A percentile compares a stretch with the other conserved stretches of the same genome.
Conservation (phyloP, 768 basidiomycete species). For the Suillus weaverae region DNA sequence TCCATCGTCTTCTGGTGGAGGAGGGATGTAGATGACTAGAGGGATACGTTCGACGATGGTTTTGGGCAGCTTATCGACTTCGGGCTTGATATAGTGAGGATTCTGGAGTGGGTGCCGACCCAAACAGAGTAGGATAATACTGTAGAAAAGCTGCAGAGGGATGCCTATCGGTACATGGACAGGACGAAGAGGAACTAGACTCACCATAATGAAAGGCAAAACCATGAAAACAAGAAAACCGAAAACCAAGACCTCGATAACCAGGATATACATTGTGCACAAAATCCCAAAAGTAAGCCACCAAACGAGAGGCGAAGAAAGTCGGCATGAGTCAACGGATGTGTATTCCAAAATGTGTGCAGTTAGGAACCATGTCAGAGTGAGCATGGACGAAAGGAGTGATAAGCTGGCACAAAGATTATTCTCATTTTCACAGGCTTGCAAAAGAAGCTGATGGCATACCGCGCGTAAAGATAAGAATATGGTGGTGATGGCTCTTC, state of each 20-base stretch:
- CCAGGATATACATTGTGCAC: slow-evolving; percentile 76
- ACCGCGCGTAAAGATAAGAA: slow-evolving; percentile 31
- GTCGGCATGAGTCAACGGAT: slow-evolving; percentile 70
- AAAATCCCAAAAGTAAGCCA: slow-evolving; percentile 83
- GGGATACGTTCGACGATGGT: slow-evolving; percentile 77
- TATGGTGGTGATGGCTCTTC: slow-evolving; percentile 27
- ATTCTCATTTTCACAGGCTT: too few relatives aligned
- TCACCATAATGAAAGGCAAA: slow-evolving; percentile 75
- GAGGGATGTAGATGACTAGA: slow-evolving; percentile 82
- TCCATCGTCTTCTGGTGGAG: slow-evolving; percentile 55
- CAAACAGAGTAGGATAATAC: slow-evolving; percentile 73
- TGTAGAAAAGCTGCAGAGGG: slow-evolving; percentile 64
- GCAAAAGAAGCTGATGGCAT: slow-evolving; percentile 12
- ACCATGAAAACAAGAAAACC: slow-evolving; percentile 77
- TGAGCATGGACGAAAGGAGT: slow-evolving; percentile 64
- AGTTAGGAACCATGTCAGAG: slow-evolving; percentile 80
- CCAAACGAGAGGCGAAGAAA: slow-evolving; percentile 79
- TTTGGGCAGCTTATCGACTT: slow-evolving; percentile 73
- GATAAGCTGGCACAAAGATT: slow-evolving; percentile 46
- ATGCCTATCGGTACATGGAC: slow-evolving; percentile 10
- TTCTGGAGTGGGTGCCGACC: slow-evolving; percentile 80
- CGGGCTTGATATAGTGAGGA: slow-evolving; percentile 71
- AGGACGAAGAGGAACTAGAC: slow-evolving; percentile 26
- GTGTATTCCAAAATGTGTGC: slow-evolving; percentile 81
- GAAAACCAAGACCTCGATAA: slow-evolving; percentile 69